Base-by-base conservation (phyloP, 75 land plant species). In the Isoetes taiwanensis region DNA sequence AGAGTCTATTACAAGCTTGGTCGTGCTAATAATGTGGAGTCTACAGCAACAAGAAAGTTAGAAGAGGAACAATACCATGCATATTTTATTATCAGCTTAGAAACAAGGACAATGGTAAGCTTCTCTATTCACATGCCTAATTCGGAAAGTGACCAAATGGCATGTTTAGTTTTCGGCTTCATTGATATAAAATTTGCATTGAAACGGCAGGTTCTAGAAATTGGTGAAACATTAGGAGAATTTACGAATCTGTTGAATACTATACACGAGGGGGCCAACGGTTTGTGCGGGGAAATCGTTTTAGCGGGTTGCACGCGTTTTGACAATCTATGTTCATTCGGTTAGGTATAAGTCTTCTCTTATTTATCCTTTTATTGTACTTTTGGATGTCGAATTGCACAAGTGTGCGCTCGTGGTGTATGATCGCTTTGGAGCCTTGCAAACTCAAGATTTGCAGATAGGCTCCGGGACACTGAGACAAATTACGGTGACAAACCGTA, bases 121-220 rank as follows among this genome's bases (percentile, higher is more conserved):
- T 4, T 29, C 12, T 42, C 25, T 39, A 29, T 11, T 40, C 19
- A 10, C 40, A 10, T 32, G 10, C 20, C 38, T 56, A 62, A 48
- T 48, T 61, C 14, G n/a, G n/a, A 25, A 20, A n/a, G n/a, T n/a
- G n/a, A n/a, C n/a, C n/a, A n/a, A n/a, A n/a, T n/a, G n/a, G n/a
- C n/a, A n/a, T n/a, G n/a, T n/a, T n/a, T n/a, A n/a, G n/a, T n/a
- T n/a, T n/a, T n/a, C n/a, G n/a, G n/a, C n/a, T n/a, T n/a, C n/a
- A n/a, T n/a, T n/a, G n/a, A n/a, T n/a, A n/a, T n/a, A n/a, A n/a
- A n/a, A n/a, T n/a, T n/a, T n/a, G n/a, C n/a, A n/a, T n/a, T n/a
- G n/a, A n/a, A n/a, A n/a, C n/a, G n/a, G n/a, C n/a, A 93, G 98
- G 89, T 94, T 59, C 80, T 94, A 37, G 90, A 88, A 72, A 94